Base-by-base conservation (phyloP, 1,284 basidiomycete species). In the Moesziomyces aphidis region DNA sequence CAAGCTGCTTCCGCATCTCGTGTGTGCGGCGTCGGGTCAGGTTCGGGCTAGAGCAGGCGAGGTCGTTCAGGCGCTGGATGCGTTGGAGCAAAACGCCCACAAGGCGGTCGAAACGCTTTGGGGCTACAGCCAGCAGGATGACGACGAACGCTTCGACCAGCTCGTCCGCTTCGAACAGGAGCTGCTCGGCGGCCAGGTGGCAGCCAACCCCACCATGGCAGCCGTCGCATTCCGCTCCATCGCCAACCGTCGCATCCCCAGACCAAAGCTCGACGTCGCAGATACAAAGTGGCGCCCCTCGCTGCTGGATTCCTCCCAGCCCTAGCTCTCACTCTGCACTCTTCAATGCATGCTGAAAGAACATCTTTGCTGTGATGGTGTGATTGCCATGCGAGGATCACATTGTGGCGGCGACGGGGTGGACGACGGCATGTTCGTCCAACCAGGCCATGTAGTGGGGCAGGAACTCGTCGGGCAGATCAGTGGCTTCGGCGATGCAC, bases 361-460 rank as follows among this genome's bases (percentile, higher is more conserved):
- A 13, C 7, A n/a, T 22, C 4, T 34, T 21, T 44, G 11, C 11
- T 24, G 8, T 44, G 17, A 24, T 17, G 15, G 21, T 26, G 42
- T 34, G 22, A 31, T 26, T 44, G 23, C 26, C 2, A 19, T 19
- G 28, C 11, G n/a, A 21, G 43, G 19, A 11, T 53, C 23, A 64
- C 15, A 70, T 46, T n/a, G 39, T 52, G 17, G 72, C 66, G 10
- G 63, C 72, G n/a, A 74, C 67, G 7, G 62, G 54, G 47, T 79
- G 73, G 5, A 97, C 91, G 79, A 97, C 94, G 15, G 94, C 94
- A 78, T 96, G 90, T 6, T 88, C 88, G 72, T 97, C 95, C 10
- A 98, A 86, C 93, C 94, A 97, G 6, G 87, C 85, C 84, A 97
- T 90, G 94, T 95, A 98, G 65, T 89, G 89, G 7, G 55, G 24